Evolutionary conservation across 75 land plant genomes (phyloP).

Genomic region (Pinus albicaulis): DNA sequence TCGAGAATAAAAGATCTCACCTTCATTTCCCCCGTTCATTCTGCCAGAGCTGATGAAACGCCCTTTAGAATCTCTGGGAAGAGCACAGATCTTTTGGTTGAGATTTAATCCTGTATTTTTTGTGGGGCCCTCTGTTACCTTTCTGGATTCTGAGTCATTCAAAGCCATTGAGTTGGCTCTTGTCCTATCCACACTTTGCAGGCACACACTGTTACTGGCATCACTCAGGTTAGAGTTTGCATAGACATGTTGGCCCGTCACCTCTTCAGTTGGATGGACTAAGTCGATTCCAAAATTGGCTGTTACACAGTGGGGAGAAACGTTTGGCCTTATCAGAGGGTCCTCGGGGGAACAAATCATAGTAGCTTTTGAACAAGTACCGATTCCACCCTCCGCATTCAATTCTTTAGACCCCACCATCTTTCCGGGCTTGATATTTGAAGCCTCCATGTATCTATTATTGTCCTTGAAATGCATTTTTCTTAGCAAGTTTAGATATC

Average conservation of each 20-base stretch:
- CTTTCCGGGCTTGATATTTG: neutral
- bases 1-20: neutral
- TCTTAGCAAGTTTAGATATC: neutral
- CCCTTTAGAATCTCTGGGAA: constrained; percentile 8
- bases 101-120: neutral
- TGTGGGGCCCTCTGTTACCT: neutral
- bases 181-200: neutral
- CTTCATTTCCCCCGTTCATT: neutral
- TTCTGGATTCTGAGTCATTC: neutral
- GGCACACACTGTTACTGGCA: neutral
- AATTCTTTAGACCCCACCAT: neutral
- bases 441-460: too few species aligned
- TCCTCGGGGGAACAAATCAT: too few species aligned
- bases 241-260: neutral
- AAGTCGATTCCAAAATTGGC: too few species aligned
- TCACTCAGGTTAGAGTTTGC: neutral
- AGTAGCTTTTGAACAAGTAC: too few species aligned
- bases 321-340: too few species aligned
- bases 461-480: neutral
- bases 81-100: neutral
- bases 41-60: neutral
- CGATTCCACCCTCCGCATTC: too few species aligned
- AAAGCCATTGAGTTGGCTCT: neutral
- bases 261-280: neutral
- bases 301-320: too few species aligned